Base-by-base conservation (phyloP, 257 asterid genomes). In the Misopates orontium region DNA sequence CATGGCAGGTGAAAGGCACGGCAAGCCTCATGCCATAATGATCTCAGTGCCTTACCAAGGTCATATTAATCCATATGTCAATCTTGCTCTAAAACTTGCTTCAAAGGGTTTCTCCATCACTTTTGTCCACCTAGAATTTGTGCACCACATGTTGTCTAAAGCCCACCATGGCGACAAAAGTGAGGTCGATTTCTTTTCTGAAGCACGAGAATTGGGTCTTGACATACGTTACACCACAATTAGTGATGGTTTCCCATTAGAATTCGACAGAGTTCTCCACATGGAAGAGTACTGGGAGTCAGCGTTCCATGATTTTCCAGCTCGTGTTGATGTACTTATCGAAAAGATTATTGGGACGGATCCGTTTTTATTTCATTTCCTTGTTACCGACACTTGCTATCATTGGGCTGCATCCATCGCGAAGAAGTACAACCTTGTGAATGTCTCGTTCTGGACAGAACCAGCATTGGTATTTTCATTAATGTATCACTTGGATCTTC, bases 211-310 rank as follows among this genome's bases (percentile, higher is more conserved):
- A 22, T 64, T 75, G 0, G 85, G 84, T 0, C 82, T 81, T 0
- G 90, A 84, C 73, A 78, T 84, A 22, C 78, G 81, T 5, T 84
- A 72, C 72, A 56, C 77, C 5, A 81, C 87, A 2, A 73, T 78
- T 5, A 36, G 49, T 21, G 90, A 84, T 58, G 82, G 80, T 3
- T 64, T 78, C 15, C 82, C 87, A 0, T 4, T 76, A 23, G 79
- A 61, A 0, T 79, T 66, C 32, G 79, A 84, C 54, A 45, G 90
- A 6, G 69, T 58, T 41, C 16, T 10, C 24, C 28, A 74, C 73
- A 53, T 72, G 28, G 22, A 17, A 1, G 71, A 79, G 59, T 68
- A 71, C 23, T 75, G 80, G 83, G 61, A 44, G 3, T 0, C 39
- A 9, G 2, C 82, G 44, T 10, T 71, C 1, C 61, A 48, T 1